Base-by-base conservation (phyloP, 257 asterid genomes). In the Nicotiana benthamiana region DNA sequence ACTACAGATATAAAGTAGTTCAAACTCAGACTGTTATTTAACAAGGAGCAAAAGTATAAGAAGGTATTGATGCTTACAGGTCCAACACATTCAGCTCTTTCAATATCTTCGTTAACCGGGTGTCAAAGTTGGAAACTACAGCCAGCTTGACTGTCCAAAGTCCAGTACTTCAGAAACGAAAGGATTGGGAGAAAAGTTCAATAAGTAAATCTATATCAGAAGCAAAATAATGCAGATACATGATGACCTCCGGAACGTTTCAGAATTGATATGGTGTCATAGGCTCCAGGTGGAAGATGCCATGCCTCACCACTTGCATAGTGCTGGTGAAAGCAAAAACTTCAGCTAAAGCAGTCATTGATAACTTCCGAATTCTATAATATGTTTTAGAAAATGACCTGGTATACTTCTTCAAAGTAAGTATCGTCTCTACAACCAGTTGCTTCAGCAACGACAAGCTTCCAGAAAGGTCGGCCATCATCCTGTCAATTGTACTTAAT, bases 401-500 rank as follows among this genome's bases (percentile, higher is more conserved):
- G 91, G 74, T 93, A 95, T 32, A 95, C 93, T 89, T 95, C 98
- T 86, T 93, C 97, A 68, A 96, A 93, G 87, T 93, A 93, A 79
- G 85, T 77, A 54, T 81, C 65, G 54, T 87, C 81, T 26, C 89
- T 83, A 56, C 94, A 90, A 28, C 97, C 95, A 24, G 99, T 96
- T 87, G 98, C 98, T 90, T 93, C 97, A 65, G 91, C 86, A 79
- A 95, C 98, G 27, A 92, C 93, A 53, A 90, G 91, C 86, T 87
- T 95, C 99, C 98, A 95, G 81, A 95, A 95, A 53, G 98, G 97
- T 85, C 83, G 92, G 20, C 97, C 99, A 83, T 95, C 99, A 81
- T 94, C 97, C 99, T 93, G 85, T 67, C 83, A 82, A 78, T 22
- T 70, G 84, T 46, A 36, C 34, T 20, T 27, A 22, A 52, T 72